Evolutionary conservation across 495 filamentous ascomycete species (phyloP), one percentile per base, ranked within the genome.

Genomic region (Talaromyces liani): DNA sequence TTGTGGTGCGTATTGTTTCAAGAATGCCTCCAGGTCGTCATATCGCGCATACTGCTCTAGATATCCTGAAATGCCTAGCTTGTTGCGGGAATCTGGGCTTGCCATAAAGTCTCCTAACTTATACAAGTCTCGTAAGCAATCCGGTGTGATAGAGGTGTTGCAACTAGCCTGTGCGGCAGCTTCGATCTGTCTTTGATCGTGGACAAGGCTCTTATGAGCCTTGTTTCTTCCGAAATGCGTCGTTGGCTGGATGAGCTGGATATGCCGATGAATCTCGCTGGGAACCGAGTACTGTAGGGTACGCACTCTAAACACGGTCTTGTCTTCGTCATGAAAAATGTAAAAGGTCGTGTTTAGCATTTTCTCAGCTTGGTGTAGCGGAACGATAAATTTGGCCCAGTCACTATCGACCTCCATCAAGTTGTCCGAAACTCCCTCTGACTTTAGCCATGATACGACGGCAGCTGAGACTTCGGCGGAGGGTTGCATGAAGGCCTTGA

Each of bases 51-150:
- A 87, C 66, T 91, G 82, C 47, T 88, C 84, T 1, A 91, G 72
- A 66, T 84, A 94, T 1, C 89, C 88, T 36, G 83, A 87, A 51
- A 94, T 81, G 9, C 87, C 89, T 16, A 91, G 72, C 61, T 73
- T 73, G 60, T 83, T 84, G 29, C 73, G 70, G 61, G 64, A 60
- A 58, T 79, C 73, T 6, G 73, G 70, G 47, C 47, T 68, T 25
- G 73, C 71, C 0, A 66, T 65, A 47, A 71, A 84, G 58, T 83
- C 81, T 20, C 75, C 74, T 10, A 88, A 71, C 24, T 81, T 81
- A 70, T 90, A 90, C 31, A 91, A 68, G 22, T 79, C 73, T 25
- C 78, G 77, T 20, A 91, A 77, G 60, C 87, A 90, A 39, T 71
- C 70, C 0, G 86, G 86, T 0, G 83, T 88, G 45, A 88, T 75